Conservation (phyloP, 1,139 yeast species). For the Lodderomyces orthopsilosis region DNA sequence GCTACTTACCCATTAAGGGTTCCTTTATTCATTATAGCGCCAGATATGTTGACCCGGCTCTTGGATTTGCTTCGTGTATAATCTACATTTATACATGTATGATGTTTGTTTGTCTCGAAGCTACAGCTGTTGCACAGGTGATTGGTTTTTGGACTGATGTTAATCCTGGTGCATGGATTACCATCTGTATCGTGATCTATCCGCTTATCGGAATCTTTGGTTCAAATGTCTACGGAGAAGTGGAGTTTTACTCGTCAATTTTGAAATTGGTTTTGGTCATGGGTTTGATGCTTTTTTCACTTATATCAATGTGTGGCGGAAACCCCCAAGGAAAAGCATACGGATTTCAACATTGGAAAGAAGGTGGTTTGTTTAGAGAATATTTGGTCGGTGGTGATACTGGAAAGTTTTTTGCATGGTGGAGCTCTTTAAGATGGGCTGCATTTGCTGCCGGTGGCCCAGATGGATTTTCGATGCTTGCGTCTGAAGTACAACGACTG, state of each 20-base stretch:
- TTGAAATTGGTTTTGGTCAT: conserved; percentile 38
- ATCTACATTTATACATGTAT: conserved; percentile 36
- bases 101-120: conserved; percentile 40
- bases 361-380: conserved; percentile 35
- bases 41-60: conserved; percentile 40
- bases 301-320: conserved; percentile 42
- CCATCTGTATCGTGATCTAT: conserved; percentile 28
- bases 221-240: conserved; percentile 41
- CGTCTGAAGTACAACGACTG: conserved; percentile 34
- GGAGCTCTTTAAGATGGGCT: conserved; percentile 36
- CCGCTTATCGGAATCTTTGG: conserved; percentile 33
- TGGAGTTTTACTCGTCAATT: conserved; percentile 36
- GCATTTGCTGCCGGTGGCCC: conserved; percentile 47
- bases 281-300: conserved; percentile 39
- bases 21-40: conserved; percentile 37
- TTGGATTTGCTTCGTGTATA: conserved; percentile 38
- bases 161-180: conserved; percentile 35
- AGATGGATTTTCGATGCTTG: conserved; percentile 33
- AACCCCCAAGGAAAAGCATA: conserved; percentile 35
- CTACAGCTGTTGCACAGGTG: conserved; percentile 34
- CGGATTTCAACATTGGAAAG: conserved; percentile 36
- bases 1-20: conserved; percentile 40
- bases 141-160: conserved; percentile 41
- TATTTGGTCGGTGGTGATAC: conserved; percentile 32
- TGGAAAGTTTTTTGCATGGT: conserved; percentile 36